Conservation (phyloP, 2,329 filamentous ascomycete species). For the Colletotrichum sansevieriae region DNA sequence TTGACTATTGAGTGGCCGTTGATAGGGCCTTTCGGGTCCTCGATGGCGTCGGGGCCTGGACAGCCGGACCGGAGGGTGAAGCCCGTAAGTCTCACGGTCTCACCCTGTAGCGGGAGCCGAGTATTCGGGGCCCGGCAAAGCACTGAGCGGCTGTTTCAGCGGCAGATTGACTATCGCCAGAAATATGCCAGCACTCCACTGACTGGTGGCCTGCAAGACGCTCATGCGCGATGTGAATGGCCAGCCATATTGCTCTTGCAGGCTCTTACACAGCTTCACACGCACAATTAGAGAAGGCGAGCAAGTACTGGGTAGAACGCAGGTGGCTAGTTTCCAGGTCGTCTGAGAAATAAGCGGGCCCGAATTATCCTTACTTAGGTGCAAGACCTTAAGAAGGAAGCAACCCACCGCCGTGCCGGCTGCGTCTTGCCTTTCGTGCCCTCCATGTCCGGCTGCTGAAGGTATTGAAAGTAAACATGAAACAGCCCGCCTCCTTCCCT, state of each 20-base stretch:
- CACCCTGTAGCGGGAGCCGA: constrained; percentile 21
- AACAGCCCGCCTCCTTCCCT: constrained; percentile 2
- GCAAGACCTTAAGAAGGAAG: too few species aligned
- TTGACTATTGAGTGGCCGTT: too few species aligned
- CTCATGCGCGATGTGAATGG: neutral
- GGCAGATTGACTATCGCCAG: neutral
- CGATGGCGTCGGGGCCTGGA: constrained; percentile 7
- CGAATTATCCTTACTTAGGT: too few species aligned
- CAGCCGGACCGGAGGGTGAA: constrained; percentile 8
- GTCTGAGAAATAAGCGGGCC: too few species aligned
- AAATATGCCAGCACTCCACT: neutral
- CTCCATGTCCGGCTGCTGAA: neutral
- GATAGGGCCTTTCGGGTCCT: neutral
- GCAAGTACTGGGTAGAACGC: too few species aligned
- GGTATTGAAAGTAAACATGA: neutral
- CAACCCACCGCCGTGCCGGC: neutral
- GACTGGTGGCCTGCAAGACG: constrained; percentile 6
- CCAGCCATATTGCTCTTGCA: neutral
- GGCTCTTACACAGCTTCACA: neutral
- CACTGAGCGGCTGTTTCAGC: constrained; percentile 1
- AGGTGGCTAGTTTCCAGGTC: too few species aligned
- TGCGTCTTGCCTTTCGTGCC: neutral
- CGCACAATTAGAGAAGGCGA: neutral
- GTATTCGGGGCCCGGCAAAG: constrained; percentile 29
- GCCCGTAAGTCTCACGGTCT: neutral